Base-by-base conservation (phyloP, 2,329 filamentous ascomycete species). In the Aspergillus felis region DNA sequence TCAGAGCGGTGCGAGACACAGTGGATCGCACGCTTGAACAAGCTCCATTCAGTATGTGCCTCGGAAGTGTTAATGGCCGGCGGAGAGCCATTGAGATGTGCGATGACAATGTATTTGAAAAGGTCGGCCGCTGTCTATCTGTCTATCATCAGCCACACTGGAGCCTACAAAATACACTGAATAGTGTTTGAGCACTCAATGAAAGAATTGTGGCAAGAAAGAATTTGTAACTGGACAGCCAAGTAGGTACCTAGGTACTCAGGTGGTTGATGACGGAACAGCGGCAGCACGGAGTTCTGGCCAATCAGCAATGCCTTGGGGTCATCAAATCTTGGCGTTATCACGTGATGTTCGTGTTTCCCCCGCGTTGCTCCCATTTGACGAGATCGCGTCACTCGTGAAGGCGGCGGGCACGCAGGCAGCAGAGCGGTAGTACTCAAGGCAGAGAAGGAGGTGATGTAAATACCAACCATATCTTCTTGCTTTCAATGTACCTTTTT, bases 81-180 rank as follows among this genome's bases (percentile, higher is more conserved):
- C 76, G 72, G 61, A 79, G 72, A 60, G 76, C 68, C 78, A 80
- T 80, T 17, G 29, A 51, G 22, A 51, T 50, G 25, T 42, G 44
- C 41, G 17, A 44, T 24, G 41, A 22, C 27, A 47, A 6, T 12
- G 20, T 47, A 25, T 25, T 20, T 27, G 24, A 25, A 27, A 14
- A 7, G 8, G 22, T 47, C 6, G 22, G 44, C 5, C 22, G 22
- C 12, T 27, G 22, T 24, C 22, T 25, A 24, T 47, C 22, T 17
- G 14, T 14, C 44, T 24, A 47, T 27, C 24, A 24, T 17, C 12
- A 47, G 24, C 5, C 44, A 47, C 22, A 47, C 41, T 17, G 14
- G 17, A 7, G 32, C 14, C 6, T 5, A 17, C 14, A 38, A n/a
- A 38, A 17, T 38, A 17, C 32, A 6, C 14, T 5, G 32, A 44